Percentiles rank a stretch among this genome's conserved stretches.
Evolutionary conservation across 83 land plant species (phyloP).

Genomic region (Diphasiastrum complanatum): DNA sequence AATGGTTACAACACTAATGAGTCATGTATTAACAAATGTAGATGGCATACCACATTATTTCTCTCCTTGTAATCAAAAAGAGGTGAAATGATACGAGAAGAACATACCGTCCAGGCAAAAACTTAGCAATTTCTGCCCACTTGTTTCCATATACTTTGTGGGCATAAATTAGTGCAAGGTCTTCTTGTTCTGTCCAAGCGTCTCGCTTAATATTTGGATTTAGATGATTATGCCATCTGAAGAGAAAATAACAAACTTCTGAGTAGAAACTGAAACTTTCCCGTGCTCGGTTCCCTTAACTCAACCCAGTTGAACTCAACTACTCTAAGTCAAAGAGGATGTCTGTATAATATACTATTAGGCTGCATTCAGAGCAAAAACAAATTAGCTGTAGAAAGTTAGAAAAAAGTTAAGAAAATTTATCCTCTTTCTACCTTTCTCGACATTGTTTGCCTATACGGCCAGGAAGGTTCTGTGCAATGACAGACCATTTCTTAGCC

Average conservation of each 20-base stretch:
- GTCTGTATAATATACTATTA: too few species aligned
- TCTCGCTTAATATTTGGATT: slow-evolving; percentile 74
- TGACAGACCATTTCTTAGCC: slow-evolving; percentile 25
- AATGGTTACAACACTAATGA: too few species aligned
- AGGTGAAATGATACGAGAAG: background rate
- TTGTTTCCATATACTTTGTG: slow-evolving; percentile 69
- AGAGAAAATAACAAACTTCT: background rate
- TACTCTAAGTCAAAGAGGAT: too few species aligned
- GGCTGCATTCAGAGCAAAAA: too few species aligned
- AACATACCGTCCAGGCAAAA: slow-evolving; percentile 71
- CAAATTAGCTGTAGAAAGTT: too few species aligned
- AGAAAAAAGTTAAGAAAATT: too few species aligned
- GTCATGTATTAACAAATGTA: background rate
- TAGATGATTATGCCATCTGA: slow-evolving; percentile 93
- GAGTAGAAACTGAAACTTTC: too few species aligned
- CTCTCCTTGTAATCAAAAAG: too few species aligned
- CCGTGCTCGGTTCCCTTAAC: too few species aligned
- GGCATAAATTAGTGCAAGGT: slow-evolving; percentile 61
- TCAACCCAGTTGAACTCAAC: too few species aligned
- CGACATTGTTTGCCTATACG: slow-evolving; percentile 28
- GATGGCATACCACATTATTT: too few species aligned
- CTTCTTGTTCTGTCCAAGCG: slow-evolving; percentile 85
- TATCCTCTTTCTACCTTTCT: slow-evolving; percentile 19
- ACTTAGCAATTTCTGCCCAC: slow-evolving; percentile 88
- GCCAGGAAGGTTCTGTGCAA: slow-evolving; percentile 22